Conservation (phyloP, 345 rosid species). For the Lepidium aucheri region DNA sequence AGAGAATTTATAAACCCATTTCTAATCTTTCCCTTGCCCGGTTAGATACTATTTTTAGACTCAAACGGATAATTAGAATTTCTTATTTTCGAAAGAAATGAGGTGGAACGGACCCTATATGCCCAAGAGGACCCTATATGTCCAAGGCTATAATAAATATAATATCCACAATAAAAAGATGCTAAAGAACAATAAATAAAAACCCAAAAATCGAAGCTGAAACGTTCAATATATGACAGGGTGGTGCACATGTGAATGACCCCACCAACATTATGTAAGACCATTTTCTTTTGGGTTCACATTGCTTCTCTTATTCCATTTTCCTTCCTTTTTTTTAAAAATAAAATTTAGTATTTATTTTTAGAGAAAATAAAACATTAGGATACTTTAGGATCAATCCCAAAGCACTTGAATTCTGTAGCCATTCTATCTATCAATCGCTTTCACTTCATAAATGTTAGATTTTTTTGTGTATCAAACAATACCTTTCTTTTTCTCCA, state of each 20-base stretch:
- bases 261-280: slow-evolving; percentile 14
- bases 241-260: slow-evolving; percentile 28
- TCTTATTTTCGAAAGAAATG: too few relatives aligned
- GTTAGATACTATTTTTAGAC: too few relatives aligned
- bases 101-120: too few relatives aligned
- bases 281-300: slow-evolving; percentile 7
- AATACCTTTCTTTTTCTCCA: slow-evolving; percentile 13
- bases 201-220: neutral
- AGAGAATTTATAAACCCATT: too few relatives aligned
- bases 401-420: neutral
- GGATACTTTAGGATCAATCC: neutral
- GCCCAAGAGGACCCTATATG: too few relatives aligned
- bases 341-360: too few relatives aligned
- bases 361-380: neutral
- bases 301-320: neutral
- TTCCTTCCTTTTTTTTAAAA: neutral
- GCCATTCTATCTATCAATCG: neutral
- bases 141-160: too few relatives aligned
- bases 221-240: neutral
- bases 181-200: neutral
- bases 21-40: too few relatives aligned
- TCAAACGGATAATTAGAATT: too few relatives aligned
- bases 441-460: neutral
- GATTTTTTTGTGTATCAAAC: neutral
- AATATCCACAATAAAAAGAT: too few relatives aligned